Percentiles rank a stretch among this genome's conserved stretches.
Evolutionary conservation across 2,329 filamentous ascomycete species (phyloP).

Genomic region (Epichloe brachyelytri): DNA sequence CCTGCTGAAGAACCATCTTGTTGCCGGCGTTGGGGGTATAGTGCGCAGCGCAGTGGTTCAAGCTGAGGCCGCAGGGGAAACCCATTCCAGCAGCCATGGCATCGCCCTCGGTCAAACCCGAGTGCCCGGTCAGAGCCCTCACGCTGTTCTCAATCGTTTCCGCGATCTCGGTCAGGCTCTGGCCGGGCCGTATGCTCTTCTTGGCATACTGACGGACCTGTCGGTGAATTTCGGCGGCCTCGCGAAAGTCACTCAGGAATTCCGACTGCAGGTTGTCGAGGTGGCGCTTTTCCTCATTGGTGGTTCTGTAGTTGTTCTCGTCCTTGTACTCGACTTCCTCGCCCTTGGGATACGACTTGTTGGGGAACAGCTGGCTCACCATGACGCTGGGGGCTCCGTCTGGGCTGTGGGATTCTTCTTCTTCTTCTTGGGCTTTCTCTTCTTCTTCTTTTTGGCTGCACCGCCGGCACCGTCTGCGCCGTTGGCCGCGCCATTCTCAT

Average conservation of each 20-base stretch:
- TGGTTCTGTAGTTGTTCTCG: constrained; percentile 67
- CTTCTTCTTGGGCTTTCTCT: constrained; percentile 78
- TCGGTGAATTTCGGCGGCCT: constrained; percentile 79
- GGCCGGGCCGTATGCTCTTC: constrained; percentile 68
- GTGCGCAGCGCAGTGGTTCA: constrained; percentile 78
- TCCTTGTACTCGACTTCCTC: constrained; percentile 66
- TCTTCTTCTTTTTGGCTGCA: constrained; percentile 38
- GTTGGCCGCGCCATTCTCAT: constrained; percentile 25
- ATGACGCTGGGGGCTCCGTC: constrained; percentile 57
- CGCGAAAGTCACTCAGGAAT: constrained; percentile 68
- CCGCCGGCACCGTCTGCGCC: constrained; percentile 25
- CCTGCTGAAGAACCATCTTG: constrained; percentile 56
- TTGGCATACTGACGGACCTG: constrained; percentile 77
- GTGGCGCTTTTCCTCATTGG: constrained; percentile 71
- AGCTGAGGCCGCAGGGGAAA: constrained; percentile 71
- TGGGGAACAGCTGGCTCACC: constrained; percentile 60
- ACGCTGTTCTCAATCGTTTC: constrained; percentile 80
- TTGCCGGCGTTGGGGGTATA: constrained; percentile 82
- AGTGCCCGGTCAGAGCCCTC: constrained; percentile 61
- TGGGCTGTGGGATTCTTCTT: constrained; percentile 66
- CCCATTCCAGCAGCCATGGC: constrained; percentile 69
- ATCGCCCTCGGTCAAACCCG: constrained; percentile 66
- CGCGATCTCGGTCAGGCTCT: constrained; percentile 68
- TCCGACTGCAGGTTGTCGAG: constrained; percentile 71
- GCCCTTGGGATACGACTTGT: constrained; percentile 59